Evolutionary conservation across 1,284 basidiomycete species (phyloP).

Genomic region (Ustilago hordei): DNA sequence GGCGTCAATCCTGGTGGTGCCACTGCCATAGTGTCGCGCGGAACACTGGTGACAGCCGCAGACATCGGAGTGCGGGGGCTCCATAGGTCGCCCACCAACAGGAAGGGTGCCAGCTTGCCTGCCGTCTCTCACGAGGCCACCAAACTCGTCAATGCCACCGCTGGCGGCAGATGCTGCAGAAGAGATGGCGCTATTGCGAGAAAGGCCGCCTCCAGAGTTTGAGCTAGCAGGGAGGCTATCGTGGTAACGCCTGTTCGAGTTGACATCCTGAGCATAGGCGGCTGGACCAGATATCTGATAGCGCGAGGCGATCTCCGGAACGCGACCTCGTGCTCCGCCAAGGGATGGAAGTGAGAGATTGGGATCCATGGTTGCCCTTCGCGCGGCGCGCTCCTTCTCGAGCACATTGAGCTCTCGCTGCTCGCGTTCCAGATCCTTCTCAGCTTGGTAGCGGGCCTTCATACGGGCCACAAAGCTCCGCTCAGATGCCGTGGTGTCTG

Average conservation of each 20-base stretch:
- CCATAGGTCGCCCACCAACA: slow-evolving; percentile 8
- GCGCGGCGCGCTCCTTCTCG: slow-evolving; percentile 39
- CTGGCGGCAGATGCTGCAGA: slow-evolving; percentile 17
- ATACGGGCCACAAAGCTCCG: slow-evolving; percentile 65
- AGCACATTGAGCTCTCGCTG: slow-evolving; percentile 45
- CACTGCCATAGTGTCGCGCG: slow-evolving; percentile 50
- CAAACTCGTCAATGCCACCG: slow-evolving; percentile 32
- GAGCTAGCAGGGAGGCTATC: slow-evolving; percentile 38
- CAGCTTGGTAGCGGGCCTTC: slow-evolving; percentile 64
- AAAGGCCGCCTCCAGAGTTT: slow-evolving; percentile 9
- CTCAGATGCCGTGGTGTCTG: slow-evolving; percentile 60
- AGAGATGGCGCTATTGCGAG: slow-evolving; percentile 20
- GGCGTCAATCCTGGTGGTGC: slow-evolving; percentile 6
- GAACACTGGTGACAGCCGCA: slow-evolving; percentile 62
- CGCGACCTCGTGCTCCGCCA: slow-evolving; percentile 29
- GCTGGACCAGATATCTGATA: slow-evolving; percentile 26
- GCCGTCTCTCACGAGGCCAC: slow-evolving; percentile 16
- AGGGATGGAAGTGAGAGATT: slow-evolving; percentile 25
- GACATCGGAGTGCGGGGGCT: slow-evolving; percentile 56
- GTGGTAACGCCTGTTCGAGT: slow-evolving; percentile 23
- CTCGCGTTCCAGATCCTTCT: slow-evolving; percentile 55
- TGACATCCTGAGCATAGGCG: slow-evolving; percentile 24
- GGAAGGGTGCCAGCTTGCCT: slow-evolving; percentile 7
- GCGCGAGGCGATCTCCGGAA: slow-evolving; percentile 54
- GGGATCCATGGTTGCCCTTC: slow-evolving; percentile 44